Evolutionary conservation across 805 yeast species (phyloP).

Genomic region (Tetrapisispora phaffii): DNA sequence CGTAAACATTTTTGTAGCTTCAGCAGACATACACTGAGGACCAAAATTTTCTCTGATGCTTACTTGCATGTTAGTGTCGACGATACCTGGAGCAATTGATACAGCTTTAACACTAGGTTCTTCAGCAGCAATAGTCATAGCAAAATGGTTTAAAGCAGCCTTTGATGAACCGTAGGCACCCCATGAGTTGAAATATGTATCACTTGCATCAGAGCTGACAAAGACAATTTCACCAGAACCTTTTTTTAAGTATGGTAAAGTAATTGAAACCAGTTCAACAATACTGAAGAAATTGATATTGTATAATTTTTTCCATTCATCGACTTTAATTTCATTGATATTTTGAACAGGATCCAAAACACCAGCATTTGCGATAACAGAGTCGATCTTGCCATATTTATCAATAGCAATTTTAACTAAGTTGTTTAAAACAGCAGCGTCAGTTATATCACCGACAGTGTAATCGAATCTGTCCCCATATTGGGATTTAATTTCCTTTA

Average conservation of each 20-base stretch:
- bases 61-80: constrained; percentile 79
- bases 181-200: constrained; percentile 46
- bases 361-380: constrained; percentile 73
- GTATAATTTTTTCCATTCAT: constrained; percentile 52
- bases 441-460: constrained; percentile 53
- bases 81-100: constrained; percentile 90
- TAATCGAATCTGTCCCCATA: constrained; percentile 46
- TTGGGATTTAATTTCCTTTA: constrained; percentile 35
- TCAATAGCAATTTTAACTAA: constrained; percentile 39
- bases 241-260: constrained; percentile 48
- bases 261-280: constrained; percentile 43
- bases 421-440: constrained; percentile 22
- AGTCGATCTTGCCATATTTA: constrained; percentile 49
- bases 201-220: constrained; percentile 85
- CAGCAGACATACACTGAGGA: constrained; percentile 50
- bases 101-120: constrained; percentile 43
- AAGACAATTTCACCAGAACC: constrained; percentile 56
- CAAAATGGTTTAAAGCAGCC: constrained; percentile 79
- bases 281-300: constrained; percentile 74
- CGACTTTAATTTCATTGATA: constrained; percentile 34
- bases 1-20: constrained; percentile 49
- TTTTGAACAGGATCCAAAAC: constrained; percentile 65
- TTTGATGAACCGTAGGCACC: constrained; percentile 86
- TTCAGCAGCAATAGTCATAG: constrained; percentile 59
- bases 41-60: constrained; percentile 59